Conservation (phyloP, 805 yeast species). For the Wickerhamiella kazuoi region DNA sequence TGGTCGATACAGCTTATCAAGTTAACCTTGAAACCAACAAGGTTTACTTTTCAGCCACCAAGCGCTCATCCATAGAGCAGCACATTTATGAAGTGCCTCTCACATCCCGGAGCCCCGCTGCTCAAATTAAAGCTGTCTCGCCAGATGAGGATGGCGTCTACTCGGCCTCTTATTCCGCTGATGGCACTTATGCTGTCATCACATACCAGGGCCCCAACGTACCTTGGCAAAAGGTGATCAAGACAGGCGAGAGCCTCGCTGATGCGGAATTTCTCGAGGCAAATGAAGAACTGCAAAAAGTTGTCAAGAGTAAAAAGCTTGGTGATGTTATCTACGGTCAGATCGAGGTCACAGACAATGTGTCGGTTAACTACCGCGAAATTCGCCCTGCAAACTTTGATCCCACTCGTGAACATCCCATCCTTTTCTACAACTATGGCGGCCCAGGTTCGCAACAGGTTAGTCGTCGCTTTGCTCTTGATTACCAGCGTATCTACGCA, state of each 20-base stretch:
- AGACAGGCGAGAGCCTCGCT: slow-evolving; percentile 23
- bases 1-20: slow-evolving; percentile 45
- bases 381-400: slow-evolving; percentile 63
- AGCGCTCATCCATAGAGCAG: slow-evolving; percentile 63
- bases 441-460: slow-evolving; percentile 92
- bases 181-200: slow-evolving; percentile 52
- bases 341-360: slow-evolving; percentile 24
- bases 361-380: slow-evolving; percentile 44
- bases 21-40: slow-evolving; percentile 31
- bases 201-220: slow-evolving; percentile 62
- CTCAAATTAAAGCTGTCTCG: slow-evolving; percentile 28
- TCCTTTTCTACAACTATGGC: slow-evolving; percentile 79
- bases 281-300: slow-evolving; percentile 16
- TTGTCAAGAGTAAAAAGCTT: slow-evolving; percentile 19
- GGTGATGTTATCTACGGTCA: slow-evolving; percentile 32
- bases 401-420: slow-evolving; percentile 47
- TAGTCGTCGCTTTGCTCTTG: slow-evolving; percentile 36
- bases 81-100: slow-evolving; percentile 60
- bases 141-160: slow-evolving; percentile 45
- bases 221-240: slow-evolving; percentile 61
- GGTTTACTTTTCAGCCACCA: slow-evolving; percentile 55
- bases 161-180: slow-evolving; percentile 59
- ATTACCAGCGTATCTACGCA: slow-evolving; percentile 61
- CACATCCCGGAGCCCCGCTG: slow-evolving; percentile 22
- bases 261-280: slow-evolving; percentile 14